Evolutionary conservation across 495 filamentous ascomycete species (phyloP), one percentile per base, ranked within the genome.

Genomic region (Antarctomyces pellizariae): DNA sequence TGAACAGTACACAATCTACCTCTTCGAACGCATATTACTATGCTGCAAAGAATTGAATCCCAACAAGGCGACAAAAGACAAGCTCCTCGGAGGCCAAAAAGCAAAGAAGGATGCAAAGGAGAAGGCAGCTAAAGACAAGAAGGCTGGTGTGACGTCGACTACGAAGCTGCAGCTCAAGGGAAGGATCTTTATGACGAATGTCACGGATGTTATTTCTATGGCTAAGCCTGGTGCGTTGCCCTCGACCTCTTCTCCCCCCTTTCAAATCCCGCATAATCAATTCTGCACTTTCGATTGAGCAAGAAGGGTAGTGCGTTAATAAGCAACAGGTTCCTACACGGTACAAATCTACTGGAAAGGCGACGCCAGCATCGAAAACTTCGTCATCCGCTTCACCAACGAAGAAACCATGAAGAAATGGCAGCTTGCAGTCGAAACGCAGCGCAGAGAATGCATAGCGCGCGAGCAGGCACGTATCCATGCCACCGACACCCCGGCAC

Each of bases 321-420:
- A 8, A 10, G n/a, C n/a, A n/a, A n/a, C n/a, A 86, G 80, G 78
- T 23, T 78, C 76, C 10, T 91, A 93, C 41, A 80, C 76, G 0
- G 75, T 92, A 22, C 86, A 95, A 45, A 95, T 97, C 25, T 95
- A 79, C 56, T 97, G 86, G 86, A 95, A 86, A 44, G 89, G 84
- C 3, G 86, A 97, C 37, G 77, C 83, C 3, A 76, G 79, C 0
- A 82, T 95, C 4, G 86, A 97, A 46, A 91, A 86, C 42, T 97
- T 97, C 45, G 67, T 83, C 40, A 89, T 97, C 41, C 71, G 73
- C 32, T 95, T 91, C 47, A 55, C 58, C 15, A 90, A 79, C 32
- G 89, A 97, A 48, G 75, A 86, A 29, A 64, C 54, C 9, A 83
- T 95, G 72, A 80, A 73, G 41, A 86, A 76, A 41, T 97, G 86